These are phyloP conservation scores for Leccinum imitatum DNA, from an alignment of 768 basidiomycete species.

Conservation along the genomic window DNA sequence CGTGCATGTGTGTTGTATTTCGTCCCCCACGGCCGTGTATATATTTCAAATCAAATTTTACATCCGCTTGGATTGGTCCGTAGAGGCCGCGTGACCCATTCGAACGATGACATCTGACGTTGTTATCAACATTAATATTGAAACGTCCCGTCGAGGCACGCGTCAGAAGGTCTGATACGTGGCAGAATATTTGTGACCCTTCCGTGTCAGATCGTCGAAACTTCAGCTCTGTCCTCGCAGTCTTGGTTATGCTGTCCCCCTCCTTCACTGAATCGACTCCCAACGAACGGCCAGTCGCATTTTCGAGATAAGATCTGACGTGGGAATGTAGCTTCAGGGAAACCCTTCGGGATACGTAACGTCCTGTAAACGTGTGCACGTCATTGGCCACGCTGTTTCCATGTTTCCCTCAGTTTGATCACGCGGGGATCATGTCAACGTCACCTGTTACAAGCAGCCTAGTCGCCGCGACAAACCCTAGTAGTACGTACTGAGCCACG, in stretches of 20 bases:
- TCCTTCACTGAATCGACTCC: not conserved
- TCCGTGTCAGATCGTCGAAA: not conserved
- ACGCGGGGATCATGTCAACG: constrained; percentile 1
- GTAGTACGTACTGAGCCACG: not conserved
- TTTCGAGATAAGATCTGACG: not conserved
- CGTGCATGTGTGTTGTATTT: constrained; percentile 13
- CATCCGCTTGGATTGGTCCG: constrained; percentile 4
- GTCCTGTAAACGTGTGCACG: not conserved
- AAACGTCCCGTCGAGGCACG: not conserved
- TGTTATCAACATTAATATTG: not conserved
- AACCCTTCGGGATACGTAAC: not conserved
- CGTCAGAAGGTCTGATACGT: not conserved
- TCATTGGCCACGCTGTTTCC: constrained; percentile 10
- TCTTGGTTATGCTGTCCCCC: not conserved
- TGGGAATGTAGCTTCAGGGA: not conserved
- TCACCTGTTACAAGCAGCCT: constrained; percentile 9
- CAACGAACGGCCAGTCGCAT: not conserved
- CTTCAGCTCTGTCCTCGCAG: not conserved
- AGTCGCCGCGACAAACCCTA: not conserved
- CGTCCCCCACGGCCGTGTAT: constrained; percentile 4
- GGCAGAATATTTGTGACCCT: not conserved
- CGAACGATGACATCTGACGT: not conserved
- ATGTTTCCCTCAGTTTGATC: constrained; percentile 2
- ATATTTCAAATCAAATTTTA: constrained; percentile 1
- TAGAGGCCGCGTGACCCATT: constrained; percentile 1